A percentile compares a stretch with the other conserved stretches of the same genome.
phyloP scores from a whole-genome alignment of 1,284 basidiomycete species.

The Rhodotorula sp. region DNA sequence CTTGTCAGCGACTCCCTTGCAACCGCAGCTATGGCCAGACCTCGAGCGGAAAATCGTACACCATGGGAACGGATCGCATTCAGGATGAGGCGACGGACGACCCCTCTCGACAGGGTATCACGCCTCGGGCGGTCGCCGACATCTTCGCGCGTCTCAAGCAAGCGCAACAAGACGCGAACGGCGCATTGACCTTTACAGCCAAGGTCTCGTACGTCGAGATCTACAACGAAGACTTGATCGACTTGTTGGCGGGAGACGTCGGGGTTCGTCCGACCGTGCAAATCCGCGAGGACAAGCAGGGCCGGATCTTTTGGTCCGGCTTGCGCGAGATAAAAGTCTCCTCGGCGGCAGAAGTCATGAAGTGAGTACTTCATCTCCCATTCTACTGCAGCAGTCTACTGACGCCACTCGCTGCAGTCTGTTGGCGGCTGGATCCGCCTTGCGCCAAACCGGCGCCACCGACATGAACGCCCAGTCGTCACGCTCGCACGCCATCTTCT shows the following conservation, averaged over 20 bases:
- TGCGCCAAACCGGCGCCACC: constrained; percentile 92
- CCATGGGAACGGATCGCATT: constrained; percentile 80
- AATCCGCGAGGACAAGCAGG: constrained; percentile 94
- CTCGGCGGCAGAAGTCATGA: constrained; percentile 85
- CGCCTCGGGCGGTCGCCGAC: constrained; percentile 88
- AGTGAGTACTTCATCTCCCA: constrained; percentile 56
- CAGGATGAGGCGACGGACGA: constrained; percentile 69
- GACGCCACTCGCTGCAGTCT: constrained; percentile 14
- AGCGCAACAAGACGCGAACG: constrained; percentile 73
- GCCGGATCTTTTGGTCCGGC: constrained; percentile 95
- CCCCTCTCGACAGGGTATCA: constrained; percentile 69
- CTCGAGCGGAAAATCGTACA: constrained; percentile 93
- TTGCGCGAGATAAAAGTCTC: constrained; percentile 85
- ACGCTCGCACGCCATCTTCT: constrained; percentile 97
- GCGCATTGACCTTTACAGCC: constrained; percentile 52
- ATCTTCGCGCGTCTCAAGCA: constrained; percentile 79
- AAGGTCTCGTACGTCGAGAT: constrained; percentile 93
- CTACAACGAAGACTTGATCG: constrained; percentile 75
- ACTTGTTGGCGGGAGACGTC: constrained; percentile 65
- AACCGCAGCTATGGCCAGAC: constrained; percentile 78
- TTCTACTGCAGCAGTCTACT: no score
- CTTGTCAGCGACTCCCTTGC: not conserved
- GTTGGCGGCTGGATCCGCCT: constrained; percentile 68
- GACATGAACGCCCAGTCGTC: constrained; percentile 99
- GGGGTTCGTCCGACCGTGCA: constrained; percentile 75